These are phyloP conservation scores for Globisporangium mamillatum DNA, from an alignment of 352 stramenopile genomes.

Conservation along the genomic window DNA sequence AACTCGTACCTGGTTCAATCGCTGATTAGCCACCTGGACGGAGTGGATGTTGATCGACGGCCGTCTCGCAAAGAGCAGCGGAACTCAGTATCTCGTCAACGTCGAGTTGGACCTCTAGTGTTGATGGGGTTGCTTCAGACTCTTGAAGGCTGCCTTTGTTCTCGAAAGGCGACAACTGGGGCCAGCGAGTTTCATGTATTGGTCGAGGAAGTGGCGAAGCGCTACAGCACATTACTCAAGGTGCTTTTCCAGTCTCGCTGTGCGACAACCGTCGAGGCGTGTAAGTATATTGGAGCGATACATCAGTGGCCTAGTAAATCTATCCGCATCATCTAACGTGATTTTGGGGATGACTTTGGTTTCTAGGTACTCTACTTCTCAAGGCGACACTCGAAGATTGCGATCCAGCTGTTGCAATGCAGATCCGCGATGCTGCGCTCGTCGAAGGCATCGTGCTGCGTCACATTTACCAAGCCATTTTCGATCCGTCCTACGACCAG, in stretches of 20 bases:
- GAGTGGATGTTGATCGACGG: conserved; percentile 43
- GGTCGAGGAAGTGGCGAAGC: conserved; percentile 64
- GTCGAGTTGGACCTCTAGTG: conserved; percentile 68
- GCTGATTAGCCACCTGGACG: conserved; percentile 56
- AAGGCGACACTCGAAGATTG: conserved; percentile 91
- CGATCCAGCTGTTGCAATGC: conserved; percentile 64
- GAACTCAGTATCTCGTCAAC: conserved; percentile 12
- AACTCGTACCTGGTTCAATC: conserved; percentile 69
- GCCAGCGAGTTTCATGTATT: conserved; percentile 63
- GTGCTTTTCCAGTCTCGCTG: conserved; percentile 88
- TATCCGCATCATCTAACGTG: neutral
- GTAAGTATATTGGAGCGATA: conserved; percentile 29
- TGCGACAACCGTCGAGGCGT: conserved; percentile 81
- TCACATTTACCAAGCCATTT: conserved; percentile 92
- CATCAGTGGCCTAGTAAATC: too few species aligned
- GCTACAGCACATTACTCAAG: conserved; percentile 82
- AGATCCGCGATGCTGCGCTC: conserved; percentile 92
- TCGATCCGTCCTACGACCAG: conserved; percentile 91
- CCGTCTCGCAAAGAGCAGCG: conserved; percentile 17
- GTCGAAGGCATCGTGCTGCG: conserved; percentile 90
- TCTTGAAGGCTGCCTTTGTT: conserved; percentile 90
- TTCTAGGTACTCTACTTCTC: conserved; percentile 88
- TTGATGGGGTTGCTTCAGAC: conserved; percentile 91
- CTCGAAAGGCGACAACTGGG: conserved; percentile 81
- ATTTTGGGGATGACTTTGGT: conserved; percentile 17